These are phyloP conservation scores for Ophiosphaerella korrae DNA, from an alignment of 2,329 filamentous ascomycete species.

Conservation along the genomic window DNA sequence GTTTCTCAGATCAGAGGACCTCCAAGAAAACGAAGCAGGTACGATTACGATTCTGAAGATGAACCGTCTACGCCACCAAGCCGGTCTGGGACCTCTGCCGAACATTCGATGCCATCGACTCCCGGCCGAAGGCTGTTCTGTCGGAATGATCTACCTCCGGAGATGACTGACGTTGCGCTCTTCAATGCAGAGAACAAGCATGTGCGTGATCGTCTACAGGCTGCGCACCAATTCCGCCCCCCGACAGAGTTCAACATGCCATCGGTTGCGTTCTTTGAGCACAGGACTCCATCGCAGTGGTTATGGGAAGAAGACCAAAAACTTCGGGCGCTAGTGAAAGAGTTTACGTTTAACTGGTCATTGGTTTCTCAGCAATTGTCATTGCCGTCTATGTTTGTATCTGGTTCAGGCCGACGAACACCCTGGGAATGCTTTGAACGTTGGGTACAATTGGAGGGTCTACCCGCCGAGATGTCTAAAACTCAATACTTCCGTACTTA, in stretches of 20 bases:
- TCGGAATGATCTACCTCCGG: constrained; percentile 63
- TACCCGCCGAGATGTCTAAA: constrained; percentile 92
- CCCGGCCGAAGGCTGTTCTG: constrained; percentile 47
- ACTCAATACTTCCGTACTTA: constrained; percentile 90
- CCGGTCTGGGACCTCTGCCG: constrained; percentile 49
- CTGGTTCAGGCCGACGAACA: constrained; percentile 85
- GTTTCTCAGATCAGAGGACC: constrained; percentile 69
- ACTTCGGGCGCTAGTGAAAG: constrained; percentile 79
- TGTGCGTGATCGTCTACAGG: constrained; percentile 87
- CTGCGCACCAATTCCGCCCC: constrained; percentile 89
- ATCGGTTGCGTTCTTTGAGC: constrained; percentile 86
- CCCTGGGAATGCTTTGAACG: constrained; percentile 99
- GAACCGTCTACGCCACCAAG: constrained; percentile 49
- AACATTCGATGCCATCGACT: constrained; percentile 49
- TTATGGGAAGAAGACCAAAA: constrained; percentile 89
- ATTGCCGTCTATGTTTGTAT: constrained; percentile 76
- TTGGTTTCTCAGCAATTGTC: constrained; percentile 83
- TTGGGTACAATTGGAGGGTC: constrained; percentile 89
- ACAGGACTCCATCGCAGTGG: constrained; percentile 87
- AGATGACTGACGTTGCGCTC: constrained; percentile 78
- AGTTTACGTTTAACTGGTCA: constrained; percentile 98
- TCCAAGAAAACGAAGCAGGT: constrained; percentile 79
- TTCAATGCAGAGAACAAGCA: constrained; percentile 89
- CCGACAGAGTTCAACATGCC: constrained; percentile 94
- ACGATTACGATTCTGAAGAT: constrained; percentile 76